These are phyloP conservation scores for Xylariomycetidae sp. DNA, from an alignment of 2,329 filamentous ascomycete species.

Conservation along the genomic window DNA sequence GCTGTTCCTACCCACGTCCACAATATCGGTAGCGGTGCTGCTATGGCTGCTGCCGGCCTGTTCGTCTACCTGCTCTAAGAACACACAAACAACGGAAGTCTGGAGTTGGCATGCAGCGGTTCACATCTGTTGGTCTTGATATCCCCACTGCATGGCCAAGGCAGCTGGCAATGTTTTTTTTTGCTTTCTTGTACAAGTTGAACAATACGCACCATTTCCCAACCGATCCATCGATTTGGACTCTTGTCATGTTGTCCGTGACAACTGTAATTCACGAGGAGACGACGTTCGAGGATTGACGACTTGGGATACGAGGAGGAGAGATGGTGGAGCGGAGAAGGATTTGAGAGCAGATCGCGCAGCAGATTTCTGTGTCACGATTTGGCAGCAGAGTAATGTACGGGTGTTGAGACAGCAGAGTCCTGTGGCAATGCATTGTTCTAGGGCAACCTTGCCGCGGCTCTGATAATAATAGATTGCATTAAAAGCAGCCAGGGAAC, in stretches of 20 bases:
- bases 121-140: background rate
- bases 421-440: no score
- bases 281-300: conserved; percentile 20
- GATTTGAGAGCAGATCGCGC: conserved; percentile 7
- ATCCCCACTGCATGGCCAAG: background rate
- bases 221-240: conserved; percentile 8
- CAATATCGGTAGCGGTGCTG: conserved; percentile 39
- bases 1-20: conserved; percentile 25
- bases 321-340: conserved; percentile 4
- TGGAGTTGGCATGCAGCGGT: conserved; percentile 4
- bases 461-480: no score
- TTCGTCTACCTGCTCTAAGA: conserved; percentile 49
- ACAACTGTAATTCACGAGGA: conserved; percentile 22
- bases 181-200: conserved; percentile 17
- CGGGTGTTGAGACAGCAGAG: no score
- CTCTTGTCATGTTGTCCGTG: conserved; percentile 16
- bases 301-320: conserved; percentile 11
- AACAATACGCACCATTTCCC: conserved; percentile 9
- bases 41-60: conserved; percentile 46
- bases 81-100: no score
- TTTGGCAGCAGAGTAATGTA: no score
- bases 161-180: background rate
- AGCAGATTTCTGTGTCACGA: no score
- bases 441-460: no score
- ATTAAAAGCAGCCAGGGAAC: no score